These are phyloP conservation scores for Cantharellus cinnabarinus DNA, from an alignment of 768 basidiomycete genomes.

Conservation along the genomic window DNA sequence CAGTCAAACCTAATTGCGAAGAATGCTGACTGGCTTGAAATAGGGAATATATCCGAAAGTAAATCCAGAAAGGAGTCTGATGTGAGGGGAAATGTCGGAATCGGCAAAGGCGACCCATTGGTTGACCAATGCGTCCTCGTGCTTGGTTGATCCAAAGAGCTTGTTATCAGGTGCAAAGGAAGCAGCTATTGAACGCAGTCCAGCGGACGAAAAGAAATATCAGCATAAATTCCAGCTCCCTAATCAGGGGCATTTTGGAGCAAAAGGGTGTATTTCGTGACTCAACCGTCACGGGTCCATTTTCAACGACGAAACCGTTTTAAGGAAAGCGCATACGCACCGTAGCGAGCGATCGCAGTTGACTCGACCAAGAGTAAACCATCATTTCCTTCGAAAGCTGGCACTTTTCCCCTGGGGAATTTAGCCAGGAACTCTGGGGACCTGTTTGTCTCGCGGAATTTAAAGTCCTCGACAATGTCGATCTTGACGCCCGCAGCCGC, in stretches of 20 bases:
- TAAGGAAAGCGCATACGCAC: slow-evolving; percentile 29
- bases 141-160: slow-evolving; percentile 42
- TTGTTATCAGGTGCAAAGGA: slow-evolving; percentile 52
- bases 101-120: slow-evolving; percentile 73
- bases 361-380: slow-evolving; percentile 67
- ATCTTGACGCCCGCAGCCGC: not conserved
- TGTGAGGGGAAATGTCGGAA: slow-evolving; percentile 30
- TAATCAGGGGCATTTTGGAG: not conserved
- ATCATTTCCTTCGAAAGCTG: slow-evolving; percentile 54
- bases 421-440: slow-evolving; percentile 7
- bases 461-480: not conserved
- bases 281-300: not conserved
- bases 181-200: slow-evolving; percentile 35
- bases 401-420: slow-evolving; percentile 47
- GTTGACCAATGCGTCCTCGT: slow-evolving; percentile 58
- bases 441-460: slow-evolving; percentile 5
- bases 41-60: slow-evolving; percentile 36
- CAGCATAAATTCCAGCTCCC: not conserved
- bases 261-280: not conserved
- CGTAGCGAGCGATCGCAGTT: slow-evolving; percentile 62
- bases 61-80: slow-evolving; percentile 23
- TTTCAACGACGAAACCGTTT: not conserved
- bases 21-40: slow-evolving; percentile 53
- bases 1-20: not conserved
- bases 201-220: slow-evolving; percentile 12